These are phyloP conservation scores for Prunus mongolica DNA, from an alignment of 306 rosid genomes.

Conservation along the genomic window DNA sequence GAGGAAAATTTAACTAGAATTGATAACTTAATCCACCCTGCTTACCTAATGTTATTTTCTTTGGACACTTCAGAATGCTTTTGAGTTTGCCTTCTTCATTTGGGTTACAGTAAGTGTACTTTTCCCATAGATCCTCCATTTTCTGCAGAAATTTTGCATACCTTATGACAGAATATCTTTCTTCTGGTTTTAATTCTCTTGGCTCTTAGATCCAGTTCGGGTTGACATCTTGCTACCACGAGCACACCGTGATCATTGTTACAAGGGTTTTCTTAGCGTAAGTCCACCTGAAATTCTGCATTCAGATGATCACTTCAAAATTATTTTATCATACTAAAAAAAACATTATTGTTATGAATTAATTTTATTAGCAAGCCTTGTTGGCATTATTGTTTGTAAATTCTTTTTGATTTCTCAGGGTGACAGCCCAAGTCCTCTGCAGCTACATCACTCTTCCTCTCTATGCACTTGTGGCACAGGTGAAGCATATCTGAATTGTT, in stretches of 20 bases:
- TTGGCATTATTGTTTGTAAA: not conserved
- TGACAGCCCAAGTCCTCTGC: constrained; percentile 32
- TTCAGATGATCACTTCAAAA: not conserved
- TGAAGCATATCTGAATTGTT: too few species aligned
- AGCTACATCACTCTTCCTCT: constrained; percentile 43
- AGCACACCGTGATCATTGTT: not conserved
- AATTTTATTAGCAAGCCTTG: not conserved
- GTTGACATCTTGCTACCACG: constrained; percentile 34
- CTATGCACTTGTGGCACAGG: constrained; percentile 28
- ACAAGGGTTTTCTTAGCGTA: constrained; percentile 27
- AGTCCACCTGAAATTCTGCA: not conserved
- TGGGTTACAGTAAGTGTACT: constrained; percentile 34
- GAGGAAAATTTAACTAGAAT: not conserved
- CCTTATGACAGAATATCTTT: not conserved
- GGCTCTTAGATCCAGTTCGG: constrained; percentile 26
- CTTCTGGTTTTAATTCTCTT: not conserved
- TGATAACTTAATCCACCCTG: not conserved
- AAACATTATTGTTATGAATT: not conserved
- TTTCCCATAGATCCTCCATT: not conserved
- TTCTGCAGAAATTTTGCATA: not conserved
- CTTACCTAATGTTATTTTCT: not conserved
- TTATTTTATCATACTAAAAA: not conserved
- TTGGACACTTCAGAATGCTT: constrained; percentile 28
- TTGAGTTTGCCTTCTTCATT: constrained; percentile 30
- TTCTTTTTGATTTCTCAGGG: constrained; percentile 11